Base-by-base conservation (phyloP, 345 rosid species). In the Aquilaria malaccensis region DNA sequence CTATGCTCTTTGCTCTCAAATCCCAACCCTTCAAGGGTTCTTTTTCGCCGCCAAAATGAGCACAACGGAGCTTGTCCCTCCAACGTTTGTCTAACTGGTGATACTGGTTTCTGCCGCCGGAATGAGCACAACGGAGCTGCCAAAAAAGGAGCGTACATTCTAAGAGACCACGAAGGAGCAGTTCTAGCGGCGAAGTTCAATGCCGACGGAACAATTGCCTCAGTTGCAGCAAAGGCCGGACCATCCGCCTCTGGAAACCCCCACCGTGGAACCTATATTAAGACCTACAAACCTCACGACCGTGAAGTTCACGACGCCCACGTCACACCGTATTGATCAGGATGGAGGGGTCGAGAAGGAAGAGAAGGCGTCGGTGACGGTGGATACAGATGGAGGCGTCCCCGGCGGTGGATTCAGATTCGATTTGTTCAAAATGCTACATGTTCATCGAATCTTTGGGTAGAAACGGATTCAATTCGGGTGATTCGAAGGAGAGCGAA, bases 191-290 rank as follows among this genome's bases (percentile, higher is more conserved):
- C 96, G 51, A 80, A 97, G 57, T 94, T 90, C 84, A 90, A 88
- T 75, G 85, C 72, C 7, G 99, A 94, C 63, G 96, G 97, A 0
- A 94, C 75, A 90, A 90, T 70, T 87, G 97, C 66, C 89, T 94
- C 29, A 83, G 89, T 62, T 83, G 97, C 67, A 95, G 96, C 31
- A 94, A 94, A 74, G 96, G 90, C 77, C 93, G 99, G 13, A 90
- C 97, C n/a, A 90, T 90, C 55, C 97, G 97, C 53, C 85, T 94
- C 11, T 90, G 99, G 99, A 22, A 90, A 94, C 53, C 99, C 99
- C 13, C 97, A 94, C 88, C 95, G 95, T 13, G 95, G 97, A 49
- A 80, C 88, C 71, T 82, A 84, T 73, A 86, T 90, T 66, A 94
- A 90, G 72, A 90, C 99, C 77, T 94, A 94, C 79, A 90, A 94